Percentiles rank a stretch among this genome's conserved stretches.
Conservation (phyloP, 495 filamentous ascomycete species). For the Neurospora sp. region DNA sequence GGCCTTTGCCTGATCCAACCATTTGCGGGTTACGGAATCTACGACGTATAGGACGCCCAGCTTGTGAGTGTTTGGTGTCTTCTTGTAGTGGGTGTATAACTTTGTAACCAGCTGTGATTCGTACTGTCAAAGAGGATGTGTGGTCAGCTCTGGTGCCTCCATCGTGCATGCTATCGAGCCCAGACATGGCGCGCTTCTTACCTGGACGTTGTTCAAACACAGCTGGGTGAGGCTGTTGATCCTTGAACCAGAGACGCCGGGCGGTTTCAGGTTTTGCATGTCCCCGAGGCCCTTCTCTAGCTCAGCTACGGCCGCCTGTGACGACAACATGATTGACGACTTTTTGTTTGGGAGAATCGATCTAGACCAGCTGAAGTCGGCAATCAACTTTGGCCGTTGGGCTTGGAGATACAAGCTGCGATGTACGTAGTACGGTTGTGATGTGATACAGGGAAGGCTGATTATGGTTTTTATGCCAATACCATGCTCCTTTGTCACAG, state of each 20-base stretch:
- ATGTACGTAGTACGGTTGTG: neutral
- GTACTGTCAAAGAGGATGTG: constrained; percentile 46
- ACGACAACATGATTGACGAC: constrained; percentile 53
- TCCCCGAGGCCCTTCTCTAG: constrained; percentile 83
- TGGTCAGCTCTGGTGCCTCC: constrained; percentile 22
- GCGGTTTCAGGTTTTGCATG: constrained; percentile 83
- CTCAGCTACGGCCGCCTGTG: constrained; percentile 59
- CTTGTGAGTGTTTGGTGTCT: constrained; percentile 89
- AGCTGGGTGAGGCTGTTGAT: constrained; percentile 75
- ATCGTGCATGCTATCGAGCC: neutral
- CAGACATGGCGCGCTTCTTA: constrained; percentile 37
- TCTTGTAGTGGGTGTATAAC: constrained; percentile 94
- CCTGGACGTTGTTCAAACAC: constrained; percentile 87
- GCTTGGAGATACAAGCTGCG: constrained; percentile 2
- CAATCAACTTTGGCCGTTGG: constrained; percentile 3
- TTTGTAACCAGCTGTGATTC: constrained; percentile 94
- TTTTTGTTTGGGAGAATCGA: neutral
- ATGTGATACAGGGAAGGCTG: constrained; percentile 3
- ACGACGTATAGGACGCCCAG: constrained; percentile 98
- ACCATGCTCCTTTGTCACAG: constrained; percentile 19
- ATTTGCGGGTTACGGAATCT: constrained; percentile 98
- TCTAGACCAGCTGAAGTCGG: constrained; percentile 2
- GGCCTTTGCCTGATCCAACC: constrained; percentile 89
- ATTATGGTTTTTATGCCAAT: constrained; percentile 15
- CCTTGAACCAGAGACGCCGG: constrained; percentile 85